Evolutionary conservation across 129 eudicot genomes (phyloP).

Genomic region (Centaurea solstitialis): DNA sequence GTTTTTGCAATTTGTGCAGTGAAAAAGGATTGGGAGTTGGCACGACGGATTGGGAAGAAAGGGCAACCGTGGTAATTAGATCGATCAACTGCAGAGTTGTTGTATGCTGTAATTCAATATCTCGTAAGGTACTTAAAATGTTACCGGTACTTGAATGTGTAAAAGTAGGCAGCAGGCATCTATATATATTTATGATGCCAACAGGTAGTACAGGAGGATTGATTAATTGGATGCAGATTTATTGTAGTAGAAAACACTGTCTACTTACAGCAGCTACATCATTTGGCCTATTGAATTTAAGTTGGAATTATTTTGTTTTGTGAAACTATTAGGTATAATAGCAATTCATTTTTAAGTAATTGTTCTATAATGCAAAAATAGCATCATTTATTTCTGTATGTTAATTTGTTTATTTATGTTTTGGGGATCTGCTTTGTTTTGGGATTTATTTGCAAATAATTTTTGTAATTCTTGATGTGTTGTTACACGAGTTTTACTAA

Average conservation of each 20-base stretch:
- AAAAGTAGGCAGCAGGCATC: conserved; percentile 18
- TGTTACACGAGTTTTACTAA: too few species aligned
- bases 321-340: not conserved
- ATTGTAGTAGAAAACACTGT: not conserved
- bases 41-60: conserved; percentile 75
- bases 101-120: conserved; percentile 17
- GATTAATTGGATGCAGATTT: conserved; percentile 17
- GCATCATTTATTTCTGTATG: not conserved
- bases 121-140: not conserved
- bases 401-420: not conserved
- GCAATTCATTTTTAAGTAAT: not conserved
- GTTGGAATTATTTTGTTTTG: conserved; percentile 10
- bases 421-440: too few species aligned
- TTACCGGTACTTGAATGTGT: not conserved
- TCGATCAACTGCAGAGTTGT: conserved; percentile 16
- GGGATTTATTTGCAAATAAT: too few species aligned
- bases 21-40: conserved; percentile 82
- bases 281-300: conserved; percentile 15
- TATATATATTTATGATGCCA: conserved; percentile 8
- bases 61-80: conserved; percentile 67
- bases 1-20: conserved; percentile 45
- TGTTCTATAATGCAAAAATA: too few species aligned
- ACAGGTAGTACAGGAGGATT: not conserved
- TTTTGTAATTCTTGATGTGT: too few species aligned
- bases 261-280: not conserved